Evolutionary conservation across 108 stramenopile genomes (phyloP).

Genomic region (Pseudonitzschia multiseries): DNA sequence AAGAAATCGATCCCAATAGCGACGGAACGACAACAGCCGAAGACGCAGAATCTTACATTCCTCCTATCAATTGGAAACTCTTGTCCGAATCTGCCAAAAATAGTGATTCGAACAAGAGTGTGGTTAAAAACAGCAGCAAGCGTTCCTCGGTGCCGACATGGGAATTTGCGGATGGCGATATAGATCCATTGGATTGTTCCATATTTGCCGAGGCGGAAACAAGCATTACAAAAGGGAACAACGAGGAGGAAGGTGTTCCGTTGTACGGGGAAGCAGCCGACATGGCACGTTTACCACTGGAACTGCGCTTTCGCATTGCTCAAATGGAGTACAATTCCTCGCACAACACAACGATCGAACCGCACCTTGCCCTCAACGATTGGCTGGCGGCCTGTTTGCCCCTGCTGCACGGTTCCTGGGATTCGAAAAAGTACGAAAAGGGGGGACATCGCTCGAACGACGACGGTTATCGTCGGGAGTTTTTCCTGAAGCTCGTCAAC

Average conservation of each 20-base stretch:
- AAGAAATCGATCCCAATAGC: slow-evolving; percentile 1
- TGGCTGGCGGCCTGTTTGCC: slow-evolving; percentile 66
- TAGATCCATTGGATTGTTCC: slow-evolving; percentile 45
- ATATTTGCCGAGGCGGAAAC: slow-evolving; percentile 39
- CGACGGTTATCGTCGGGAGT: slow-evolving; percentile 73
- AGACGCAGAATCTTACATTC: neutral
- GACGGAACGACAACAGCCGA: neutral
- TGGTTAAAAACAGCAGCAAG: neutral
- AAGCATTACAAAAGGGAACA: neutral
- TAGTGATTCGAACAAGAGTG: neutral
- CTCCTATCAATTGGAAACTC: slow-evolving; percentile 28
- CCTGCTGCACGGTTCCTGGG: slow-evolving; percentile 67
- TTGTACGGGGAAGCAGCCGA: slow-evolving; percentile 52
- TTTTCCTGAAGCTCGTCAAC: slow-evolving; percentile 56
- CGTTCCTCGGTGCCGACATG: slow-evolving; percentile 13
- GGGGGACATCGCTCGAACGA: slow-evolving; percentile 67
- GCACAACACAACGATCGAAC: slow-evolving; percentile 50
- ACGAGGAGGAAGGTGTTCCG: slow-evolving; percentile 25
- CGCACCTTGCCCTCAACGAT: slow-evolving; percentile 69
- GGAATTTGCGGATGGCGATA: slow-evolving; percentile 43
- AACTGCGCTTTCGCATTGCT: slow-evolving; percentile 65
- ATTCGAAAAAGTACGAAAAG: slow-evolving; percentile 64
- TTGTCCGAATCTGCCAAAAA: neutral
- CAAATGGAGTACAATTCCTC: slow-evolving; percentile 77
- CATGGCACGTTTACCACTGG: slow-evolving; percentile 63